A percentile compares a stretch with the other conserved stretches of the same genome.
Conservation (phyloP, 2,329 filamentous ascomycete species). For the Mycosphaerella sp. region DNA sequence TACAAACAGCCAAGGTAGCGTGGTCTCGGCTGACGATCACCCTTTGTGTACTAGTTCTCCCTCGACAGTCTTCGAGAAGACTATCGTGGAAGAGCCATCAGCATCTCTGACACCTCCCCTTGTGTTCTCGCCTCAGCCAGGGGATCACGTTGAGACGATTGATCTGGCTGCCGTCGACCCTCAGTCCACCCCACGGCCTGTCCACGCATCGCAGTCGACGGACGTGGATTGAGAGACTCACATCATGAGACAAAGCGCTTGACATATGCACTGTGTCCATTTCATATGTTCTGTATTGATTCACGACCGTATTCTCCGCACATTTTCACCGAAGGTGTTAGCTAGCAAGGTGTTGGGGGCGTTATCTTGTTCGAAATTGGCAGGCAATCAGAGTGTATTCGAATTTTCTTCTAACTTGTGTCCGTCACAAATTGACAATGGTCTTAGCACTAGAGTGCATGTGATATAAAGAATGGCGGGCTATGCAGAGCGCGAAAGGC, state of each 20-base stretch:
- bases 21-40: slow-evolving; percentile 45
- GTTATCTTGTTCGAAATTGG: slow-evolving; percentile 11
- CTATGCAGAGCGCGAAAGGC: not conserved
- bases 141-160: slow-evolving; percentile 37
- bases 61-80: slow-evolving; percentile 10
- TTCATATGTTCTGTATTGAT: slow-evolving; percentile 15
- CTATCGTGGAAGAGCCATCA: slow-evolving; percentile 39
- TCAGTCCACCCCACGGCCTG: slow-evolving; percentile 37
- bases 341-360: slow-evolving; percentile 30
- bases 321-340: slow-evolving; percentile 9
- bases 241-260: slow-evolving; percentile 4
- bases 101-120: slow-evolving; percentile 47
- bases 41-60: slow-evolving; percentile 15
- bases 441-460: not conserved
- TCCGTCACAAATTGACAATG: not conserved
- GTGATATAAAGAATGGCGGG: not conserved
- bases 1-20: slow-evolving; percentile 86
- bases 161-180: slow-evolving; percentile 35
- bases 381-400: not conserved
- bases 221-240: slow-evolving; percentile 8
- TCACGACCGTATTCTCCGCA: slow-evolving; percentile 17
- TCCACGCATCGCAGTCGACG: slow-evolving; percentile 23
- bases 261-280: slow-evolving; percentile 1
- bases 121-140: slow-evolving; percentile 44
- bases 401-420: not conserved